Conservation (phyloP, 192 early-diverging fungal genomes). For the Pilobolus umbonatus region DNA sequence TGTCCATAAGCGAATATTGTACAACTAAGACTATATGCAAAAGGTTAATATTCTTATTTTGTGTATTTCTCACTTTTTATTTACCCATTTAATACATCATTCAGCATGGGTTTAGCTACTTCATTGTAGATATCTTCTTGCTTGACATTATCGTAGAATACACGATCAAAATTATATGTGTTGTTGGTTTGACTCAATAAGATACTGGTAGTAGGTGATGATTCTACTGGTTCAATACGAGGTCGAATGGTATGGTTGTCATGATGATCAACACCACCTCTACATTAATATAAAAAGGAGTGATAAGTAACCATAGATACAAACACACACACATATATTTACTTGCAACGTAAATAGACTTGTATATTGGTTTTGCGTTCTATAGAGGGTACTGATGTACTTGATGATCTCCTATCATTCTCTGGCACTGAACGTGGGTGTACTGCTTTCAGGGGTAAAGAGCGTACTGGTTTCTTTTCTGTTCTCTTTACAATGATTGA, state of each 20-base stretch:
- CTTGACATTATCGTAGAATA: conserved; percentile 70
- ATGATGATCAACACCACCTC: background rate
- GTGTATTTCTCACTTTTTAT: background rate
- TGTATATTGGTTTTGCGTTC: conserved; percentile 75
- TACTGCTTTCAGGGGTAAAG: no score
- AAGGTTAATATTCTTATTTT: background rate
- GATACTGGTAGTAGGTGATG: conserved; percentile 57
- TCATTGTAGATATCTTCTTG: conserved; percentile 81
- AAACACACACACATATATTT: conserved; percentile 8
- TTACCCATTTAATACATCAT: conserved; percentile 62
- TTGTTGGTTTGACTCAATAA: conserved; percentile 52
- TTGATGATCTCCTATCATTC: no score
- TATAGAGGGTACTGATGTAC: background rate
- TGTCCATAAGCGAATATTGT: conserved; percentile 84
- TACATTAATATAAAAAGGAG: background rate
- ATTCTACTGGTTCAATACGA: conserved; percentile 61
- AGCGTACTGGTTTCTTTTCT: no score
- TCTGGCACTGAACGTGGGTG: no score
- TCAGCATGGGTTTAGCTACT: conserved; percentile 74
- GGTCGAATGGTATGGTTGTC: conserved; percentile 30
- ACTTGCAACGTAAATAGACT: conserved; percentile 76
- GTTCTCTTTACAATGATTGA: no score
- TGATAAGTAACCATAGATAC: background rate
- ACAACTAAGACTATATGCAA: conserved; percentile 63
- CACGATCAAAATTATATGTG: conserved; percentile 86